Evolutionary conservation across 2,329 filamentous ascomycete genomes (phyloP).

Genomic region (Neopestalotiopsis clavispora): DNA sequence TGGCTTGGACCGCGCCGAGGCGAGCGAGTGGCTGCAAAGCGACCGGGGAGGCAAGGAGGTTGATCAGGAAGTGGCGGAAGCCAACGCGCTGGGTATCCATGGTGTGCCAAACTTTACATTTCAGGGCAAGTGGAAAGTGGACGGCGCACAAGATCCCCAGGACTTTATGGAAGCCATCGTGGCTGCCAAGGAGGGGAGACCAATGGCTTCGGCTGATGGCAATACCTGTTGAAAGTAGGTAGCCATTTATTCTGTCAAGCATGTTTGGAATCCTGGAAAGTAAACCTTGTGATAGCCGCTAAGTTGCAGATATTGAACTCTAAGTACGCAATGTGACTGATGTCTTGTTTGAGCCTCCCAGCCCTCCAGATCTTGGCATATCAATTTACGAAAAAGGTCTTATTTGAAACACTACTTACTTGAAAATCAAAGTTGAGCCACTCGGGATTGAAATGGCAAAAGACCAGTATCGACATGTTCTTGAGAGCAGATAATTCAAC

Average conservation of each 20-base stretch:
- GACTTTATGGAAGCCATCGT: constrained; percentile 68
- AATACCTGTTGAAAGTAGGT: not conserved
- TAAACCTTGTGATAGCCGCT: not conserved
- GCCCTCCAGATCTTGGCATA: no score
- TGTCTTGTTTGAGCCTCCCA: no score
- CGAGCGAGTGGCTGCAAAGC: constrained; percentile 40
- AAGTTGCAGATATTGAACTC: no score
- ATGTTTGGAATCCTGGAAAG: not conserved
- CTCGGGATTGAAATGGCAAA: no score
- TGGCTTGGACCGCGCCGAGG: constrained; percentile 52
- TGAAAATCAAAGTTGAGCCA: no score
- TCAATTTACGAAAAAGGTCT: no score
- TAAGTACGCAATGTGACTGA: no score
- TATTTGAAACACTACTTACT: no score
- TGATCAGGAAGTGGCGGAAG: constrained; percentile 51
- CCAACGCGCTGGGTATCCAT: constrained; percentile 52
- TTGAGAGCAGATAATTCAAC: no score
- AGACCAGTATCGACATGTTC: no score
- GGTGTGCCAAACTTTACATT: constrained; percentile 74
- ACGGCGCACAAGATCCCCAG: constrained; percentile 68
- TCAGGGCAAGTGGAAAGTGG: constrained; percentile 64
- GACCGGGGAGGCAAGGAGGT: constrained; percentile 49
- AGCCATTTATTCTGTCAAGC: not conserved
- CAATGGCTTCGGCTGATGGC: not conserved
- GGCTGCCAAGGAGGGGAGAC: constrained; percentile 41